Evolutionary conservation across 345 rosid genomes (phyloP).

Genomic region (Garcia nutans): DNA sequence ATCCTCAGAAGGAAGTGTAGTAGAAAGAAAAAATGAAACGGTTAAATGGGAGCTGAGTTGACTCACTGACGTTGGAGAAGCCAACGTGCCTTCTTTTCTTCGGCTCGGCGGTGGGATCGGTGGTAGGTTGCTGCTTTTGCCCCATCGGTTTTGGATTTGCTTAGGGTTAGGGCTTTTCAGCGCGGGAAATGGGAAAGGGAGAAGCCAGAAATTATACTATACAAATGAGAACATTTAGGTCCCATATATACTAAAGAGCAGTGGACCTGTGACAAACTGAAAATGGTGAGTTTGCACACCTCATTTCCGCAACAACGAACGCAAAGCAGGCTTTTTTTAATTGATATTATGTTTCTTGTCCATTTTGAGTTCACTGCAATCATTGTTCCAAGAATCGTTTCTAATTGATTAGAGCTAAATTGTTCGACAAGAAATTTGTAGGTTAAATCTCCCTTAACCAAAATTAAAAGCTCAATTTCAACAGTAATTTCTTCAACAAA

Average conservation of each 20-base stretch:
- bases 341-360: too few relatives aligned
- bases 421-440: too few relatives aligned
- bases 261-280: neutral
- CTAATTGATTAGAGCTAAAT: too few relatives aligned
- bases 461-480: too few relatives aligned
- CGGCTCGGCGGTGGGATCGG: constrained; percentile 54
- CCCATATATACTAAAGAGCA: neutral
- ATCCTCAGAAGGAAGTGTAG: neutral
- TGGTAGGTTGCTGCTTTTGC: constrained; percentile 23
- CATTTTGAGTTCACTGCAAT: too few relatives aligned
- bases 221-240: too few relatives aligned
- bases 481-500: too few relatives aligned
- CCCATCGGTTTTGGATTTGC: neutral
- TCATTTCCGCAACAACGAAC: neutral
- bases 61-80: constrained; percentile 63
- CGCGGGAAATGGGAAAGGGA: constrained; percentile 29
- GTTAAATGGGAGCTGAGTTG: too few relatives aligned
- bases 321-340: too few relatives aligned
- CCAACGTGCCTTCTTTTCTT: constrained; percentile 86
- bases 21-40: neutral
- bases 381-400: too few relatives aligned
- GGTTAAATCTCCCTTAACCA: too few relatives aligned
- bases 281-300: neutral
- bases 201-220: too few relatives aligned
- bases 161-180: constrained; percentile 27